These are phyloP conservation scores for Aspergillus mulundensis DNA, from an alignment of 495 filamentous ascomycete genomes.

Conservation along the genomic window DNA sequence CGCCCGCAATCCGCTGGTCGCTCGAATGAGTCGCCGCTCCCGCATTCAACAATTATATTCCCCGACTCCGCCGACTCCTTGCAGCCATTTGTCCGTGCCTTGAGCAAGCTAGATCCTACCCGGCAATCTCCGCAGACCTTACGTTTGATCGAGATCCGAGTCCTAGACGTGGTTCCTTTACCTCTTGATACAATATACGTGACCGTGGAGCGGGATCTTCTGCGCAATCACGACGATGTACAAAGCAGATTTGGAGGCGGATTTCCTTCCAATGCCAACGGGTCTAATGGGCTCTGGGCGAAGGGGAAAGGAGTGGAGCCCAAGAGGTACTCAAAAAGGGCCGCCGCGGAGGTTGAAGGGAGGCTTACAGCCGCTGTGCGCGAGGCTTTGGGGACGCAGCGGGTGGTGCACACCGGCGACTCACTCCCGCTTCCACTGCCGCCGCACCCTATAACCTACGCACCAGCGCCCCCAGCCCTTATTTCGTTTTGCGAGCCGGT, in stretches of 20 bases:
- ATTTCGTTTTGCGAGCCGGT: conserved; percentile 68
- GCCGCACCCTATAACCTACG: conserved; percentile 86
- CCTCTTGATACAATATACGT: conserved; percentile 81
- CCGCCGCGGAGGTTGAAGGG: conserved; percentile 51
- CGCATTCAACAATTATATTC: conserved; percentile 75
- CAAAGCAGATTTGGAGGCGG: conserved; percentile 61
- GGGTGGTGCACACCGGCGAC: conserved; percentile 79
- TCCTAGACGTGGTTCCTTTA: conserved; percentile 76
- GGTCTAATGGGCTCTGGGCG: conserved; percentile 36
- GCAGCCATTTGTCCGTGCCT: conserved; percentile 64
- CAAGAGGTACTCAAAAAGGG: conserved; percentile 35
- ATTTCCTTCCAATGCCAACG: conserved; percentile 36
- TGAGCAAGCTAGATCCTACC: conserved; percentile 57
- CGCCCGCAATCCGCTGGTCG: conserved; percentile 61
- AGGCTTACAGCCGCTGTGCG: conserved; percentile 73
- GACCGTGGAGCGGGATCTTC: conserved; percentile 71
- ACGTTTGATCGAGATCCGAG: conserved; percentile 70
- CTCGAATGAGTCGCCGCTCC: conserved; percentile 68
- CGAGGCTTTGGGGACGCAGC: conserved; percentile 62
- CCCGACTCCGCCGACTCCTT: conserved; percentile 75
- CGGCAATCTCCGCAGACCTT: conserved; percentile 50
- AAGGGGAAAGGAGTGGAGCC: conserved; percentile 36
- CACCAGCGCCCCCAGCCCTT: conserved; percentile 67
- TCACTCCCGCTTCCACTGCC: conserved; percentile 76
- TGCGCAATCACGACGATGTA: conserved; percentile 57